phyloP scores from a whole-genome alignment of 2,329 filamentous ascomycete species.

The Cercospora berteroae region DNA sequence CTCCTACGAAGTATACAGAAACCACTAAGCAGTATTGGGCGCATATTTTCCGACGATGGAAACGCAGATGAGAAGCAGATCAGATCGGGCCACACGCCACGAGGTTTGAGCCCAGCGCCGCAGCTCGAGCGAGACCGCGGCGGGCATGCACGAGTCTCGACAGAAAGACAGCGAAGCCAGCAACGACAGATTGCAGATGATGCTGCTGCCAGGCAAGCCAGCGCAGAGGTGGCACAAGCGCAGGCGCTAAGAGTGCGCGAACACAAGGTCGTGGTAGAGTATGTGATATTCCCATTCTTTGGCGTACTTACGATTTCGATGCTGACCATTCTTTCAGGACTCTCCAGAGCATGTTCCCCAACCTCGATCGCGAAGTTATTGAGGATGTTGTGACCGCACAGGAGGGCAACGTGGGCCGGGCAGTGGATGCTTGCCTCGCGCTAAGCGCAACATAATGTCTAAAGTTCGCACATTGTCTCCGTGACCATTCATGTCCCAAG shows the following conservation, averaged over 20 bases:
- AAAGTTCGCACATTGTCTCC: neutral
- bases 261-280: slow-evolving; percentile 85
- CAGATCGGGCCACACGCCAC: slow-evolving; percentile 45
- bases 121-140: slow-evolving; percentile 23
- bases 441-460: slow-evolving; percentile 34
- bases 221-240: slow-evolving; percentile 84
- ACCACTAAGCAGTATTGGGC: slow-evolving; percentile 84
- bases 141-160: slow-evolving; percentile 28
- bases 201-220: slow-evolving; percentile 84
- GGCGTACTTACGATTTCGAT: slow-evolving; percentile 1
- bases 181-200: slow-evolving; percentile 67
- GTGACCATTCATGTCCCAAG: neutral
- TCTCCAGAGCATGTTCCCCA: slow-evolving; percentile 92
- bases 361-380: slow-evolving; percentile 89
- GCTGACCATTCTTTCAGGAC: slow-evolving; percentile 52
- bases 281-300: slow-evolving; percentile 17
- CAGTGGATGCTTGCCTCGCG: slow-evolving; percentile 51
- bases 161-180: slow-evolving; percentile 34
- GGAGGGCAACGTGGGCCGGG: slow-evolving; percentile 64
- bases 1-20: slow-evolving; percentile 86
- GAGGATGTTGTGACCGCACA: slow-evolving; percentile 96
- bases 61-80: slow-evolving; percentile 30
- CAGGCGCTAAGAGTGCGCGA: slow-evolving; percentile 78
- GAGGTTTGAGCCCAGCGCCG: slow-evolving; percentile 48
- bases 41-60: slow-evolving; percentile 81